These are phyloP conservation scores for Chytriomyces hyalinus DNA, from an alignment of 192 early-diverging fungal species.

Conservation along the genomic window DNA sequence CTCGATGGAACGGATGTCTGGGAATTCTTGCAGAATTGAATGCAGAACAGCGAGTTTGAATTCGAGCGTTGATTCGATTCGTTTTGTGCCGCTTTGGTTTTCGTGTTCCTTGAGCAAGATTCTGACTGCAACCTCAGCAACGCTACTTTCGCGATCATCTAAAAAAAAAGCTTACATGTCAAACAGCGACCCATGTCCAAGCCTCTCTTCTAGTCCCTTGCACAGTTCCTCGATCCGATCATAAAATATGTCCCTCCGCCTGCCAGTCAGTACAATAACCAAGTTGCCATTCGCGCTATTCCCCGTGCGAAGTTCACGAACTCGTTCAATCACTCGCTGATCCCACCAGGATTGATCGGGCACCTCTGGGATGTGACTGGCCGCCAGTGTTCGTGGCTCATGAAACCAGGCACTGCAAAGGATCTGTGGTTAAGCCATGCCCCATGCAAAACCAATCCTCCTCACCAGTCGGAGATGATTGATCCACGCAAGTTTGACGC, in stretches of 20 bases:
- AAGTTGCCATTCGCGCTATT: neutral
- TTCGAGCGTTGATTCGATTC: conserved; percentile 51
- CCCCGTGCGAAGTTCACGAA: conserved; percentile 6
- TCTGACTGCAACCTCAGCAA: neutral
- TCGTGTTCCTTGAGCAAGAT: conserved; percentile 12
- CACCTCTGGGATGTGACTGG: conserved; percentile 48
- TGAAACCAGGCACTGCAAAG: conserved; percentile 49
- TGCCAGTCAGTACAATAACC: conserved; percentile 51
- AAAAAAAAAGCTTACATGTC: conserved; percentile 46
- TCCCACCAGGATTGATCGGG: conserved; percentile 55
- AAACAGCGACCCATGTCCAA: conserved; percentile 31
- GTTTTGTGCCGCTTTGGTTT: neutral
- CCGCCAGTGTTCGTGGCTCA: conserved; percentile 47
- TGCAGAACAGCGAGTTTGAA: conserved; percentile 55
- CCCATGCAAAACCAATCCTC: neutral
- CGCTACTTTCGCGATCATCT: neutral
- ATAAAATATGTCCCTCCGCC: conserved; percentile 51
- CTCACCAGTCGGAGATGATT: conserved; percentile 50
- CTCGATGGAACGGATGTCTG: conserved; percentile 40
- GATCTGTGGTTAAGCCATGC: neutral
- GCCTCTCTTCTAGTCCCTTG: neutral
- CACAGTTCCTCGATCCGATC: conserved; percentile 49
- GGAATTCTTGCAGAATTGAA: conserved; percentile 38
- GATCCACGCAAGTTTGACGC: conserved; percentile 39
- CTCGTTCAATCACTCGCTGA: conserved; percentile 18